These are phyloP conservation scores for Nitzschia sp. DNA, from an alignment of 108 stramenopile species.

Conservation along the genomic window DNA sequence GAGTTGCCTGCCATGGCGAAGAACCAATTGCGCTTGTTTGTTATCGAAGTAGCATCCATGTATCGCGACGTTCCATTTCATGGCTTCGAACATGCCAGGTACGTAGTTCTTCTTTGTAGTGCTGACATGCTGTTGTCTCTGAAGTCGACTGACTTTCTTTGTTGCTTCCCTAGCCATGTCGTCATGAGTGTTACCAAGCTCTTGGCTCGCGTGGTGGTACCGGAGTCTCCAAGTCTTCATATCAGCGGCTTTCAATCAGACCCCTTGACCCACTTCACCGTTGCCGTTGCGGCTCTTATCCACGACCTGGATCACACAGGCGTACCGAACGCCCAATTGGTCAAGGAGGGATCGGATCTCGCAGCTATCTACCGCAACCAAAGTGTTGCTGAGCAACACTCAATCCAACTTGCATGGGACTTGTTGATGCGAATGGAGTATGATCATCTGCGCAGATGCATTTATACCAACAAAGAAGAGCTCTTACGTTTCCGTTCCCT, in stretches of 20 bases:
- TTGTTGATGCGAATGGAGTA: constrained; percentile 33
- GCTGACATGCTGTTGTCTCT: background rate
- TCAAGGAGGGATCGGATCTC: constrained; percentile 14
- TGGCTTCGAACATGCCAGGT: constrained; percentile 60
- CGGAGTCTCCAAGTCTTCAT: constrained; percentile 1
- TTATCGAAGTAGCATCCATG: constrained; percentile 29
- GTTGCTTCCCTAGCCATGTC: constrained; percentile 2
- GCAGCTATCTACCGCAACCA: constrained; percentile 18
- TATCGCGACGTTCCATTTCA: constrained; percentile 61
- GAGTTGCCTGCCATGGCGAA: background rate
- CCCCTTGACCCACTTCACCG: constrained; percentile 23
- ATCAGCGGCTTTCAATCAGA: constrained; percentile 22
- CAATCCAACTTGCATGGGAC: constrained; percentile 30
- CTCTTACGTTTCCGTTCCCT: constrained; percentile 17
- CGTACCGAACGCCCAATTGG: constrained; percentile 32
- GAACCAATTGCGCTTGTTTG: constrained; percentile 26
- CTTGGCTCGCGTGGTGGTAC: constrained; percentile 7
- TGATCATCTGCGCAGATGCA: constrained; percentile 17
- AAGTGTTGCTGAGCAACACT: constrained; percentile 34
- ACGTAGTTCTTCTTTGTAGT: constrained; percentile 26
- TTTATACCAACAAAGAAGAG: constrained; percentile 27
- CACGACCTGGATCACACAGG: constrained; percentile 37
- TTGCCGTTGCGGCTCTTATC: constrained; percentile 21
- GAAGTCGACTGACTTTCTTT: background rate
- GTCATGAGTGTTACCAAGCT: constrained; percentile 20